Percentiles rank a stretch among this genome's conserved stretches.
phyloP scores from a whole-genome alignment of 2,329 filamentous ascomycete genomes.

The Xylariaceae sp. region DNA sequence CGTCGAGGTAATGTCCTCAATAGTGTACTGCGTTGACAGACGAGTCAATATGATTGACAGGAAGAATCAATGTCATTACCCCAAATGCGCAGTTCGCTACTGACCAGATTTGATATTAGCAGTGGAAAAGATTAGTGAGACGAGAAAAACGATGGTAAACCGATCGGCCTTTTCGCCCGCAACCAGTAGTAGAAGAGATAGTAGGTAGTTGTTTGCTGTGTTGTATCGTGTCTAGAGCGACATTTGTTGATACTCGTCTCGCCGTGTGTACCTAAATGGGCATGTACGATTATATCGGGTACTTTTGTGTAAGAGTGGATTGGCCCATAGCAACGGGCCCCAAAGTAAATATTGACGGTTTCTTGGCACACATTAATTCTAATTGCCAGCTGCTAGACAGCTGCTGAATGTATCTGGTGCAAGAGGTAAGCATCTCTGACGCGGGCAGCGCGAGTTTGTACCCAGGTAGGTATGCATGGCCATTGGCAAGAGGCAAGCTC shows the following conservation, averaged over 20 bases:
- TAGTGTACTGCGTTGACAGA: not conserved
- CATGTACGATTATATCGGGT: not conserved
- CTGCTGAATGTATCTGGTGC: too few relatives aligned
- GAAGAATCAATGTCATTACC: conserved; percentile 23
- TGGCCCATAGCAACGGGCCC: conserved; percentile 24
- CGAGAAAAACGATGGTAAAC: not conserved
- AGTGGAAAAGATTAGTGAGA: not conserved
- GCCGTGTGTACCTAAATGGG: not conserved
- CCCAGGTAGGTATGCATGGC: too few relatives aligned
- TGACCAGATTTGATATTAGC: conserved; percentile 2
- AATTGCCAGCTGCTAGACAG: not conserved
- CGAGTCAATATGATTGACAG: conserved; percentile 3
- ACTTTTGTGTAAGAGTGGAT: not conserved
- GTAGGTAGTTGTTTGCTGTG: not conserved
- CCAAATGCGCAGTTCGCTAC: conserved; percentile 12
- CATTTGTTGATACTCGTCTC: conserved; percentile 22
- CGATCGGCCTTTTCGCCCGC: not conserved
- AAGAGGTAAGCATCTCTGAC: too few relatives aligned
- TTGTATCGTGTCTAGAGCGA: not conserved
- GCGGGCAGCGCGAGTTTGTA: too few relatives aligned
- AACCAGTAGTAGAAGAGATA: not conserved
- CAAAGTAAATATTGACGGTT: conserved; percentile 18
- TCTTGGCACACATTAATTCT: conserved; percentile 19
- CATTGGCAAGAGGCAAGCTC: too few relatives aligned
- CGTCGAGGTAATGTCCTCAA: not conserved